Evolutionary conservation across 1,284 basidiomycete species (phyloP).

Genomic region (Cryptococcus sp.): DNA sequence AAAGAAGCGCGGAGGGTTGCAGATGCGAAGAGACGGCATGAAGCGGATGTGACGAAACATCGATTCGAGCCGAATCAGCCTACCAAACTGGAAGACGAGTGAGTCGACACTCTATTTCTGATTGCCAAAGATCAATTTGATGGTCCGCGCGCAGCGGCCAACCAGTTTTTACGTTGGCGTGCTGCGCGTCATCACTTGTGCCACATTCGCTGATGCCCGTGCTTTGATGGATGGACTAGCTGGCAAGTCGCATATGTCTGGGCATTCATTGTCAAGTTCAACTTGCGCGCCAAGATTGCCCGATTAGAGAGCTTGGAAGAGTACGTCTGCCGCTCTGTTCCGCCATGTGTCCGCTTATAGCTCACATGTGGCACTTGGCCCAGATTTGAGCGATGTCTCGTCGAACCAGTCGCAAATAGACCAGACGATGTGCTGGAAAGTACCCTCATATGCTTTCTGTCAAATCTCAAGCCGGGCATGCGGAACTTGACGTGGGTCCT

Average conservation of each 20-base stretch:
- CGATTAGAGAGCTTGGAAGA: conserved; percentile 42
- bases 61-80: conserved; percentile 26
- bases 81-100: conserved; percentile 39
- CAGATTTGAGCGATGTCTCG: conserved; percentile 44
- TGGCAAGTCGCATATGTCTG: conserved; percentile 51
- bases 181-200: background rate
- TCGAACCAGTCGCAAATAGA: conserved; percentile 42
- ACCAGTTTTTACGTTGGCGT: background rate
- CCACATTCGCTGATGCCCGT: conserved; percentile 5
- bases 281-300: conserved; percentile 30
- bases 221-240: conserved; percentile 19
- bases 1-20: conserved; percentile 7
- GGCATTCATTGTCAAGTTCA: conserved; percentile 50
- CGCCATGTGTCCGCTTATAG: background rate
- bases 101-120: conserved; percentile 28
- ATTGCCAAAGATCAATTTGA: background rate
- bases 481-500: conserved; percentile 37
- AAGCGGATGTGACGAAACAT: conserved; percentile 35
- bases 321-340: conserved; percentile 15
- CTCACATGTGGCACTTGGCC: background rate
- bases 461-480: conserved; percentile 39
- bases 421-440: conserved; percentile 50
- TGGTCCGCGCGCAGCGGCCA: conserved; percentile 8
- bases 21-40: conserved; percentile 30
- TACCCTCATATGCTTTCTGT: conserved; percentile 43